phyloP scores from a whole-genome alignment of 2,329 filamentous ascomycete genomes.

The Ophiosphaerella herpotricha region DNA sequence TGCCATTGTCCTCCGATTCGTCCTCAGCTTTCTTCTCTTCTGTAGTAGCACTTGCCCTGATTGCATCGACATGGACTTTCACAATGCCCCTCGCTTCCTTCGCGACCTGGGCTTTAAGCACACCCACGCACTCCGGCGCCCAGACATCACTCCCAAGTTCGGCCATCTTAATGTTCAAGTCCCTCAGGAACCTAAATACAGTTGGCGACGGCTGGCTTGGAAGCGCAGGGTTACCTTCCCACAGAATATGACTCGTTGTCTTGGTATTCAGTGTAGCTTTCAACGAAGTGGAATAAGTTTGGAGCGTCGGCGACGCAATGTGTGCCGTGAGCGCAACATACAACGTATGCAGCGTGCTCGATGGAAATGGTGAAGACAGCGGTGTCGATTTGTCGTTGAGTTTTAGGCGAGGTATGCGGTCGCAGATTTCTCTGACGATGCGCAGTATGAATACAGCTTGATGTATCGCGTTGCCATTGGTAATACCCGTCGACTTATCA shows the following conservation, averaged over 20 bases:
- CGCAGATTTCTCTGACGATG: conserved; percentile 73
- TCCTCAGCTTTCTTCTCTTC: conserved; percentile 15
- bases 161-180: conserved; percentile 69
- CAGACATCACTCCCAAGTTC: conserved; percentile 77
- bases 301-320: conserved; percentile 57
- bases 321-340: conserved; percentile 64
- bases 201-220: conserved; percentile 79
- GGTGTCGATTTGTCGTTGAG: conserved; percentile 38
- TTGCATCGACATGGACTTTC: conserved; percentile 41
- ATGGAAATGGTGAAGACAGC: conserved; percentile 33
- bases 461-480: conserved; percentile 43
- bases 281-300: conserved; percentile 50
- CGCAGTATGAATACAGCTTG: conserved; percentile 68
- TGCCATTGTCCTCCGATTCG: conserved; percentile 4
- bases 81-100: conserved; percentile 52
- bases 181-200: conserved; percentile 72
- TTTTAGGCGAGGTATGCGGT: conserved; percentile 49
- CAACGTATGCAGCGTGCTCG: conserved; percentile 65
- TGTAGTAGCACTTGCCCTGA: conserved; percentile 3
- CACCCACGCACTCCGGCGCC: conserved; percentile 69
- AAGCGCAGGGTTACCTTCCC: conserved; percentile 77
- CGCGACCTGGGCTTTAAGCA: conserved; percentile 64
- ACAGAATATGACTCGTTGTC: conserved; percentile 69
- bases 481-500: conserved; percentile 52
- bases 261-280: conserved; percentile 50